Conservation (phyloP, 306 rosid species). For the Fragaria ananassa region DNA sequence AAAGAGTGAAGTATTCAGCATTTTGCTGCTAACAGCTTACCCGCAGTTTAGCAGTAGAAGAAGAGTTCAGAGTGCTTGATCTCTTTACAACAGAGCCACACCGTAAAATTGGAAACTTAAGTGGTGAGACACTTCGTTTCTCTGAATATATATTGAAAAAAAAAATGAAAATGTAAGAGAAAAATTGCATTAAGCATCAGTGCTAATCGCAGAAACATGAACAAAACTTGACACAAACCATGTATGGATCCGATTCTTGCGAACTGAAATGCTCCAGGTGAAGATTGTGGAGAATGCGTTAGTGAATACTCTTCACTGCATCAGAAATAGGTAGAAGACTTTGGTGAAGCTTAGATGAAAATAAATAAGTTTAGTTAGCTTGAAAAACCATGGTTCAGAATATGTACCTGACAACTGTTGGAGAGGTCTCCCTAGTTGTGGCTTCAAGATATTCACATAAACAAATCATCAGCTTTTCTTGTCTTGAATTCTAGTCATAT, state of each 20-base stretch:
- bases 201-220: background rate
- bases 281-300: slow-evolving; percentile 18
- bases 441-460: slow-evolving; percentile 7
- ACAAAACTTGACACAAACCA: slow-evolving; percentile 25
- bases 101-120: slow-evolving; percentile 19
- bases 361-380: background rate
- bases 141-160: slow-evolving; percentile 3
- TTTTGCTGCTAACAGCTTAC: slow-evolving; percentile 17
- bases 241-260: slow-evolving; percentile 14
- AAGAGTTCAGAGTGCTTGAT: slow-evolving; percentile 25
- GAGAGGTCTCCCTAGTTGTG: slow-evolving; percentile 20
- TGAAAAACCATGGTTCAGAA: background rate
- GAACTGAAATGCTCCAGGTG: slow-evolving; percentile 23
- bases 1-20: background rate
- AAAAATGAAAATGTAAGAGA: background rate
- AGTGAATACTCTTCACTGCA: slow-evolving; percentile 23
- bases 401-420: slow-evolving; percentile 30
- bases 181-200: background rate
- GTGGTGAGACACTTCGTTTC: slow-evolving; percentile 24
- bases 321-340: background rate
- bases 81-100: slow-evolving; percentile 29
- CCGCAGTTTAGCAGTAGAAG: slow-evolving; percentile 16
- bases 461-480: slow-evolving; percentile 5
- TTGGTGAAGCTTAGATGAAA: background rate
- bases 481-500: background rate